A percentile compares a stretch with the other conserved stretches of the same genome.
phyloP scores from a whole-genome alignment of 176 grass and related monocot species.

The Ananas comosus region DNA sequence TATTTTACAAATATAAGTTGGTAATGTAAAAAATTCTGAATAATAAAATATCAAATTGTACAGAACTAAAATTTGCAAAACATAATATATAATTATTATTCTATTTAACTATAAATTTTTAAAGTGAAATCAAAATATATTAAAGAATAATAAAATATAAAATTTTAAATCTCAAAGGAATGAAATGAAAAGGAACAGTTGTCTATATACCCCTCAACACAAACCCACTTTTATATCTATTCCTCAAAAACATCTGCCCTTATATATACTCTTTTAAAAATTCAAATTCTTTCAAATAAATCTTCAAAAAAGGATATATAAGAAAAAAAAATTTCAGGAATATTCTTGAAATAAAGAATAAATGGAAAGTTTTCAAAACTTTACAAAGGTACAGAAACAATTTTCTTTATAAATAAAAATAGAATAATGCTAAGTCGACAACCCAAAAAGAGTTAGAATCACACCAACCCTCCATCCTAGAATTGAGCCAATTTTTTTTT shows the following conservation, averaged over 20 bases:
- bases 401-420: background rate
- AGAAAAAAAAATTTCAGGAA: constrained; percentile 10
- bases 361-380: constrained; percentile 1
- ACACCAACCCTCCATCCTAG: no score
- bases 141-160: constrained; percentile 4
- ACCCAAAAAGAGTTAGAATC: no score
- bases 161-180: constrained; percentile 1
- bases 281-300: background rate
- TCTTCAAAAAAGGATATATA: constrained; percentile 15
- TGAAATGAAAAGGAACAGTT: background rate
- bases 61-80: no score
- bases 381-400: background rate
- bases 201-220: no score
- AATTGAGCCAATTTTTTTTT: no score
- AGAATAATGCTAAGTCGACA: background rate
- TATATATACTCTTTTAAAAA: constrained; percentile 5
- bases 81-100: no score
- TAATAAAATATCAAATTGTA: no score
- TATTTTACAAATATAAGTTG: no score
- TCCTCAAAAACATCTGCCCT: background rate
- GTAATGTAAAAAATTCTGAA: no score
- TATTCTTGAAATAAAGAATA: constrained; percentile 19
- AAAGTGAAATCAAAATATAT: background rate
- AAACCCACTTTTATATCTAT: background rate
- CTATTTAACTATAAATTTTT: background rate